Conservation (phyloP, 176 grass and related monocot species). For the Phoenix roebelenii region DNA sequence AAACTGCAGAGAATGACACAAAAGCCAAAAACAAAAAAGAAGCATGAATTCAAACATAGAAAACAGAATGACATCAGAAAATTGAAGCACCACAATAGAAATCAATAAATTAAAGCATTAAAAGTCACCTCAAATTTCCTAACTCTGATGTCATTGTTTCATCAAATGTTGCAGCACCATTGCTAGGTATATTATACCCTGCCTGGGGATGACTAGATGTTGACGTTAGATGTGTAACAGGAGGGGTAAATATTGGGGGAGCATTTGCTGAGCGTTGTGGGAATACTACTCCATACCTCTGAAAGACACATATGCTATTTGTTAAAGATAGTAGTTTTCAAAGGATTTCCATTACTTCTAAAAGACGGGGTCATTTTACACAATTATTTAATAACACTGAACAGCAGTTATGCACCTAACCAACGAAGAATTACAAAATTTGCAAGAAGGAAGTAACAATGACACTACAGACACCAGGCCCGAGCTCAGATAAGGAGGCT, state of each 20-base stretch:
- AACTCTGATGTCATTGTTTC: constrained; percentile 39
- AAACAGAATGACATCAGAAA: too few species aligned
- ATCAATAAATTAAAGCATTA: background rate
- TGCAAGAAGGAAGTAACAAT: too few species aligned
- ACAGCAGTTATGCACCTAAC: too few species aligned
- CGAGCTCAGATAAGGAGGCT: too few species aligned
- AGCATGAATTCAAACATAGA: too few species aligned
- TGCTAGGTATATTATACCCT: constrained; percentile 37
- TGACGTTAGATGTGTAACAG: constrained; percentile 28
- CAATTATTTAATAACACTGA: too few species aligned
- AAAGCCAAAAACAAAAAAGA: background rate
- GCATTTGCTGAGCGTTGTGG: constrained; percentile 51
- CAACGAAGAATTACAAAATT: too few species aligned
- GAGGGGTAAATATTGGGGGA: constrained; percentile 76
- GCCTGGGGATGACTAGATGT: constrained; percentile 1
- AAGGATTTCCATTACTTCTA: too few species aligned
- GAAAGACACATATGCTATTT: constrained; percentile 1
- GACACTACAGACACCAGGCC: too few species aligned
- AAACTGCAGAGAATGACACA: constrained; percentile 32
- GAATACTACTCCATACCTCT: constrained; percentile 74
- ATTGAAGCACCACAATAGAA: too few species aligned
- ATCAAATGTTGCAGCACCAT: constrained; percentile 31
- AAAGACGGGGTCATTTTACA: too few species aligned
- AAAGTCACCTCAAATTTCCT: constrained; percentile 50
- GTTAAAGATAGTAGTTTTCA: too few species aligned